These are phyloP conservation scores for Cadophora malorum DNA, from an alignment of 2,329 filamentous ascomycete species.

Conservation along the genomic window DNA sequence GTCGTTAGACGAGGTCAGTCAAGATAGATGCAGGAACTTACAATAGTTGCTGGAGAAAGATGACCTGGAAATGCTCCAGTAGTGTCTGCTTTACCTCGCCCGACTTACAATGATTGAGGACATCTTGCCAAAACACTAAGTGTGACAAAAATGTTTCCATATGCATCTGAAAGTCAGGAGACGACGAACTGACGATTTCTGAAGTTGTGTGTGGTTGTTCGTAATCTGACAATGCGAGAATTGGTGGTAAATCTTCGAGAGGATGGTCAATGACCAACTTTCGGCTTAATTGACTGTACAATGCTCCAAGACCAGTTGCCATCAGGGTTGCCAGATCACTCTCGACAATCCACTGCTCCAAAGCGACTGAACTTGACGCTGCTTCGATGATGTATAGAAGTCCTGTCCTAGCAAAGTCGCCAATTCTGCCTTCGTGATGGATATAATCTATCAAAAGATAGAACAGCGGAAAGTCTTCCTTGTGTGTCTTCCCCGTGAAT, in stretches of 20 bases:
- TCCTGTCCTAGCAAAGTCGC: conserved; percentile 94
- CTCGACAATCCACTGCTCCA: conserved; percentile 97
- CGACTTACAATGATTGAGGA: conserved; percentile 92
- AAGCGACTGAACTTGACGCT: conserved; percentile 77
- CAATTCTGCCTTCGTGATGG: conserved; percentile 91
- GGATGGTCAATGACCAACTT: conserved; percentile 83
- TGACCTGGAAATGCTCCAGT: conserved; percentile 94
- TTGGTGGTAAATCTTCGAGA: conserved; percentile 77
- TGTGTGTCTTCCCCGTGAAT: conserved; percentile 84
- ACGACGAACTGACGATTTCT: conserved; percentile 76
- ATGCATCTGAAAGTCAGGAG: conserved; percentile 79
- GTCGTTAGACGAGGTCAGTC: conserved; percentile 29
- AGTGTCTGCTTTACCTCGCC: conserved; percentile 90
- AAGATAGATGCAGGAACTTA: conserved; percentile 52
- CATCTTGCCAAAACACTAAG: conserved; percentile 97
- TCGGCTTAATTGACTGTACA: conserved; percentile 70
- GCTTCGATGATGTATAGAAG: conserved; percentile 95
- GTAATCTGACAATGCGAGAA: conserved; percentile 90
- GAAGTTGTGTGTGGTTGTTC: conserved; percentile 72
- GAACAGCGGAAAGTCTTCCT: conserved; percentile 93
- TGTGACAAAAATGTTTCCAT: conserved; percentile 94
- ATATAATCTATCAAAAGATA: conserved; percentile 97
- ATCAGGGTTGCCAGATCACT: conserved; percentile 96
- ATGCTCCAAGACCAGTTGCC: conserved; percentile 89
- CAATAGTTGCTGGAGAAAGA: conserved; percentile 94